Base-by-base conservation (phyloP, 306 rosid species). In the Dryas alaskensis region DNA sequence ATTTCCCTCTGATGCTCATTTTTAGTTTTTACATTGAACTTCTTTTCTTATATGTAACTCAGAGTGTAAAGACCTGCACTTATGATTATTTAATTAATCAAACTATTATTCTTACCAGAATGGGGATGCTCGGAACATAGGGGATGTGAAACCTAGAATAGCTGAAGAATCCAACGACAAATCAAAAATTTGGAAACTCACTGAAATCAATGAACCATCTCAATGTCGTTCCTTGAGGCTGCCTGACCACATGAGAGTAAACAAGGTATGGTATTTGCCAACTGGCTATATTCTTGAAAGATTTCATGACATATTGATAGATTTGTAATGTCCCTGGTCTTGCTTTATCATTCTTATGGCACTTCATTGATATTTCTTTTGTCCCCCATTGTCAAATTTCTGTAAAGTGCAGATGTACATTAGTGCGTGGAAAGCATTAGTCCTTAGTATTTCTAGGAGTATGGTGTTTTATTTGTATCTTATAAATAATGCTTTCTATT, bases 151-250 rank as follows among this genome's bases (percentile, higher is more conserved):
- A 80, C 96, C 99, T 74, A 90, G 96, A 84, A 87, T 94, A 77
- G 81, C 85, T 50, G 99, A 94, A 85, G 99, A 94, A 81, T 84
- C 92, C 63, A 94, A 89, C 72, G 99, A 94, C 82, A 94, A 92
- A 83, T 92, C 99, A 70, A 93, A 93, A 84, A 93, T 93, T 81
- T 91, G 96, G 98, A 93, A 89, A 89, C 90, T 91, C 82, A 89
- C 96, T 77, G 98, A 93, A 83, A 88, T 93, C 78, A 89, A 61
- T 31, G 98, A 93, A 84, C 92, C 86, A 7, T 81, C 92, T 77
- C 97, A 93, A 54, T 93, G 97, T 75, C 87, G 97, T 72, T 89
- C 98, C 77, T 80, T 86, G 89, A 93, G 92, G 91, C 91, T 93
- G 47, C 89, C 92, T 16, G 98, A 93, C 79, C 91, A 86, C 77